Conservation (phyloP, 2,329 filamentous ascomycete species). For the Aurifilum marmelostoma region DNA sequence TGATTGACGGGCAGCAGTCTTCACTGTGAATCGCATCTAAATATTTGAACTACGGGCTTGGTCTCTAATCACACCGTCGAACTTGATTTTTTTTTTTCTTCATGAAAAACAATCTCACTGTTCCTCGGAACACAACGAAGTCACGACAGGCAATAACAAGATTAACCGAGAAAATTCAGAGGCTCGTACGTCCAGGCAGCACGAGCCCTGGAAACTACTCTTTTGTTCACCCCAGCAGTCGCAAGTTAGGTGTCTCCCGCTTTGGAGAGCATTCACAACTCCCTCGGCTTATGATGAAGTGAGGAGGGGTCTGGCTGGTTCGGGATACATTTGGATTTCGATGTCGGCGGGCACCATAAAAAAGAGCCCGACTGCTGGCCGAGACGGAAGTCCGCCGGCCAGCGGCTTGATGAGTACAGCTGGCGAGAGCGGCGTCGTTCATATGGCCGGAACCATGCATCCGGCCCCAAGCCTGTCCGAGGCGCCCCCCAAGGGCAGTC, state of each 20-base stretch:
- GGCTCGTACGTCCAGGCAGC: not conserved
- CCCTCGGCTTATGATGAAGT: not conserved
- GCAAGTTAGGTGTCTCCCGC: not conserved
- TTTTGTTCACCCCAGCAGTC: not conserved
- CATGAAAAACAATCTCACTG: not conserved
- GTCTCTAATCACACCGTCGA: not conserved
- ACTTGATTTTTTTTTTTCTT: not conserved
- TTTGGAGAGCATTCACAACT: not conserved
- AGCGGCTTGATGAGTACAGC: not conserved
- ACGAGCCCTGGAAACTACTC: not conserved
- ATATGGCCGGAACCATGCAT: conserved; percentile 36
- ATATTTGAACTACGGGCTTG: not conserved
- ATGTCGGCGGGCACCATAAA: not conserved
- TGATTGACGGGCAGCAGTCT: not conserved
- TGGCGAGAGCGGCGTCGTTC: not conserved
- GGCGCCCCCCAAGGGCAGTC: conserved; percentile 33
- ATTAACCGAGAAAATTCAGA: not conserved
- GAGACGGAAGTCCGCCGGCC: not conserved
- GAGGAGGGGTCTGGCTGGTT: not conserved
- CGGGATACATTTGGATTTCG: not conserved
- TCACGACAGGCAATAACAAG: not conserved
- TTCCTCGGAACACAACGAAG: not conserved
- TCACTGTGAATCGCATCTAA: not conserved
- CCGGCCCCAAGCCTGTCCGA: conserved; percentile 38
- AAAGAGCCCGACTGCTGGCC: not conserved